Base-by-base conservation (phyloP, 371 early-diverging fungal genomes). In the Mortierella sp. region DNA sequence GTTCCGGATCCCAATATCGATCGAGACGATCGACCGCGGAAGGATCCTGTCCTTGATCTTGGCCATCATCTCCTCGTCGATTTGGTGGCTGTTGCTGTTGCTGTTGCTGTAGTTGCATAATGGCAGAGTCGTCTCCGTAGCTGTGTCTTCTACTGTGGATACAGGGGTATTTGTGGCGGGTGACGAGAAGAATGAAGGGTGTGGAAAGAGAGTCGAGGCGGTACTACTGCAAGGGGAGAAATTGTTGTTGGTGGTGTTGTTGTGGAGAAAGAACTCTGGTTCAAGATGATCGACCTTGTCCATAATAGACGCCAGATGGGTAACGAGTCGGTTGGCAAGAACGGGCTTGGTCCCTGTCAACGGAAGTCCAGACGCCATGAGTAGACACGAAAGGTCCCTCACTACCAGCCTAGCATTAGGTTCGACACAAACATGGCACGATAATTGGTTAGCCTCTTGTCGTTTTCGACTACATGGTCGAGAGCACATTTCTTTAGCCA, bases 1-100 rank as follows among this genome's bases (percentile, higher is more conserved):
- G 78, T 95, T 95, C 21, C 92, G 90, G 74, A 92, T 92, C 0
- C 96, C 96, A 59, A 95, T 89, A 81, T 95, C 96, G 55, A 95
- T 91, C 0, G 96, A 95, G 3, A 95, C 80, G 9, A 95, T 83
- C 0, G 90, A 88, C 8, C 53, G 51, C 3, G 88, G 89, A 3
- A 90, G 40, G 40, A 81, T 44, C 14, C 31, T 76, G 28, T 73
- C 31, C 37, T 74, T 59, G 71, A 85, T 69, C 64, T 34, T 72
- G 10, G 69, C 55, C 14, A 82, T 24, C 0, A 55, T 46, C 26
- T 54, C 57, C 16, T 40, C 5, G 16, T 50, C 50, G 74, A 53
- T 21, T 3, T 55, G 37, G 57, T 19, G 19, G 61, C 19, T 34
- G 13, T 3, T 50, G 6, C 43, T 34, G 13, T 3, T 50, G 6